Conservation (phyloP, 495 filamentous ascomycete species). For the Aspergillus asperescens region DNA sequence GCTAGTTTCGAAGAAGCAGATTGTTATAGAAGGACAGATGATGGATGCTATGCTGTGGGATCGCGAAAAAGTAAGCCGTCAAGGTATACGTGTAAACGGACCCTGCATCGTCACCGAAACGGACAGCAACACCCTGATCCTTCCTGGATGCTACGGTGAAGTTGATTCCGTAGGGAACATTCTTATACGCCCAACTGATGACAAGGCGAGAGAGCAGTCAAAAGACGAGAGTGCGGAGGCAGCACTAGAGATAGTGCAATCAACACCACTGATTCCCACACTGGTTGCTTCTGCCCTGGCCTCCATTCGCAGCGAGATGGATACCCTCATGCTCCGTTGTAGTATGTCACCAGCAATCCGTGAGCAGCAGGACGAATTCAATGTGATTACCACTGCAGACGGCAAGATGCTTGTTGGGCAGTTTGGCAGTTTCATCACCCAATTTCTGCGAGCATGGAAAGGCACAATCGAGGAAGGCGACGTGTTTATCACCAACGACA, state of each 20-base stretch:
- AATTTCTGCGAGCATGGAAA: slow-evolving; percentile 42
- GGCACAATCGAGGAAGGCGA: slow-evolving; percentile 45
- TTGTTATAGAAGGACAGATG: slow-evolving; percentile 37
- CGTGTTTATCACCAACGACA: slow-evolving; percentile 49
- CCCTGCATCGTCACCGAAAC: slow-evolving; percentile 48
- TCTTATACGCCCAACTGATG: slow-evolving; percentile 33
- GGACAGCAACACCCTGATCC: slow-evolving; percentile 48
- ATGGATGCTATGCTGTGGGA: slow-evolving; percentile 41
- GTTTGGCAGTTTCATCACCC: slow-evolving; percentile 47
- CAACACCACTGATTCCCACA: slow-evolving; percentile 36
- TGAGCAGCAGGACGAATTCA: slow-evolving; percentile 51
- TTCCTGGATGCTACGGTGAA: slow-evolving; percentile 32
- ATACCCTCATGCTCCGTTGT: slow-evolving; percentile 46
- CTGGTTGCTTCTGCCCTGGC: slow-evolving; percentile 35
- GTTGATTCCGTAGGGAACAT: slow-evolving; percentile 33
- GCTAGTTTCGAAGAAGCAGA: slow-evolving; percentile 26
- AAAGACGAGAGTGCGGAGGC: slow-evolving; percentile 20
- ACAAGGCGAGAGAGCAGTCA: background rate
- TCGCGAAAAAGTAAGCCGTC: slow-evolving; percentile 34
- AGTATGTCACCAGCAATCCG: slow-evolving; percentile 49
- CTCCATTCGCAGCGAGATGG: slow-evolving; percentile 48
- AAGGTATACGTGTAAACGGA: slow-evolving; percentile 34
- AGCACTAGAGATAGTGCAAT: slow-evolving; percentile 31
- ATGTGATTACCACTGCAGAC: slow-evolving; percentile 43
- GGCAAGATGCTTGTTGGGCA: slow-evolving; percentile 50